Conservation (phyloP, 2,329 filamentous ascomycete genomes). For the Whalleya microplaca region DNA sequence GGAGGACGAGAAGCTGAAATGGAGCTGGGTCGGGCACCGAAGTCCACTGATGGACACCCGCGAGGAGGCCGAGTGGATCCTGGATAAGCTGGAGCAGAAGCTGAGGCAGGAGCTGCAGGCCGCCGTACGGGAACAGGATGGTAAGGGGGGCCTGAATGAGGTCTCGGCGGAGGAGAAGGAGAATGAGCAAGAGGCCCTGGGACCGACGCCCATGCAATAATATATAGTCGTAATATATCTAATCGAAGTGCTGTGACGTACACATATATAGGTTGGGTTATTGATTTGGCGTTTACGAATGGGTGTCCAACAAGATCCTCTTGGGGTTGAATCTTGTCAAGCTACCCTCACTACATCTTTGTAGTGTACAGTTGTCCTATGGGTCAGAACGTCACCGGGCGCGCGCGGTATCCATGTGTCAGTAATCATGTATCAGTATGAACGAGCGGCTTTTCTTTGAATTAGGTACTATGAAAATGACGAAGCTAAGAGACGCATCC, state of each 20-base stretch:
- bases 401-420: no score
- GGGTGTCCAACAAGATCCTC: neutral
- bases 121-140: slow-evolving; percentile 22
- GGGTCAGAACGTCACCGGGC: no score
- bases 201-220: neutral
- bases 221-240: no score
- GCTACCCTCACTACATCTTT: no score
- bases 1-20: slow-evolving; percentile 43
- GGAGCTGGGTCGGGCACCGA: slow-evolving; percentile 74
- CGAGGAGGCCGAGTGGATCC: slow-evolving; percentile 73
- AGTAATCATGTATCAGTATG: neutral
- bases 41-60: slow-evolving; percentile 72
- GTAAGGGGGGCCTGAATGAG: slow-evolving; percentile 10
- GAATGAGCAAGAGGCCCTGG: slow-evolving; percentile 41
- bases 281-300: neutral
- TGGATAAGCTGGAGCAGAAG: slow-evolving; percentile 63
- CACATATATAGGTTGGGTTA: neutral
- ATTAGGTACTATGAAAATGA: neutral
- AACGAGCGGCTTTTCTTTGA: neutral
- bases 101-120: slow-evolving; percentile 55
- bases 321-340: no score
- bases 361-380: no score
- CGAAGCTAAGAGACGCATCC: neutral
- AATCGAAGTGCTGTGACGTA: neutral
- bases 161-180: slow-evolving; percentile 33